Evolutionary conservation across 352 stramenopile genomes (phyloP).

Genomic region (Phytophthora kernoviae): DNA sequence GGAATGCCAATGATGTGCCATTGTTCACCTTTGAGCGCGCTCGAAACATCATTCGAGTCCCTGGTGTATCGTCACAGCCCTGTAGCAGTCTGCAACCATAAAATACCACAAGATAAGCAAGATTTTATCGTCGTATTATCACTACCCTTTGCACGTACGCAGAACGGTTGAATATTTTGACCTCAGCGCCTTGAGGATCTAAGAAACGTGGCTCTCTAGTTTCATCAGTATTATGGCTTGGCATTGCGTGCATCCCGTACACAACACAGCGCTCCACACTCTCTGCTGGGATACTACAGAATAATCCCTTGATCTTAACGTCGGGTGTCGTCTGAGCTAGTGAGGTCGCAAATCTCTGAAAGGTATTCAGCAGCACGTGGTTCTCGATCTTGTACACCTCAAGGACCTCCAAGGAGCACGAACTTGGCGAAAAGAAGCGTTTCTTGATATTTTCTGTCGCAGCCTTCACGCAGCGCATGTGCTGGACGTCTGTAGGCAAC

Average conservation of each 20-base stretch:
- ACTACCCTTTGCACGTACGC: constrained; percentile 25
- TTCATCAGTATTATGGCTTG: constrained; percentile 12
- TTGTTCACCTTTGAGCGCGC: constrained; percentile 24
- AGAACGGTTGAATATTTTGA: constrained; percentile 45
- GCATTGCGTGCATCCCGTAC: constrained; percentile 54
- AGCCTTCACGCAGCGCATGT: constrained; percentile 63
- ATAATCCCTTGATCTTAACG: constrained; percentile 79
- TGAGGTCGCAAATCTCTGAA: constrained; percentile 50
- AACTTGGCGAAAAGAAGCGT: constrained; percentile 38
- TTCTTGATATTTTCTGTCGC: constrained; percentile 76
- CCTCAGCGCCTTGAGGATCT: constrained; percentile 10
- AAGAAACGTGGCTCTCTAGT: constrained; percentile 14
- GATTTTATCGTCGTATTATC: too few relatives aligned
- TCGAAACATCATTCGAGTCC: constrained; percentile 23
- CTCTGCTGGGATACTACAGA: constrained; percentile 61
- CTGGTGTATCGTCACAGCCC: constrained; percentile 20
- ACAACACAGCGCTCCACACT: constrained; percentile 64
- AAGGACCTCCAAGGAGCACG: constrained; percentile 53
- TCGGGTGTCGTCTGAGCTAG: constrained; percentile 12
- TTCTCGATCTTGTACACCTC: constrained; percentile 89
- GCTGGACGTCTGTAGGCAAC: constrained; percentile 47
- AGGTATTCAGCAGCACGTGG: constrained; percentile 51
- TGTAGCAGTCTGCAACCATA: constrained; percentile 16
- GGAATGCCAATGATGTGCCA: constrained; percentile 42
- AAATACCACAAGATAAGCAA: too few relatives aligned